These are phyloP conservation scores for Aspergillus amoenus DNA, from an alignment of 2,329 filamentous ascomycete species.

Conservation along the genomic window DNA sequence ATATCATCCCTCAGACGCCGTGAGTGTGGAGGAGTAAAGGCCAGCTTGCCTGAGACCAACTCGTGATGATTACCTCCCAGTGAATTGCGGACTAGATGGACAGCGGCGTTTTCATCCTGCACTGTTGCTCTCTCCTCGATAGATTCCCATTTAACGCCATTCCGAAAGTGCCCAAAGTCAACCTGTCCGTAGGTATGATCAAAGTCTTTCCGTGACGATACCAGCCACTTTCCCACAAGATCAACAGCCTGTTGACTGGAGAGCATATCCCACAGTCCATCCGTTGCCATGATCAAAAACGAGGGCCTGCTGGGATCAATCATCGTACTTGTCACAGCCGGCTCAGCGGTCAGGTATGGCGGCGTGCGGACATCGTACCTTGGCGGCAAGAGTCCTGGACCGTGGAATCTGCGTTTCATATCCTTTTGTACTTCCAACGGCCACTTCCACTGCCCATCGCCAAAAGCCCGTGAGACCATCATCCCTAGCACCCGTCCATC, in stretches of 20 bases:
- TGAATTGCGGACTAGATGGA: conserved; percentile 44
- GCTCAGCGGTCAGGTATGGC: no score
- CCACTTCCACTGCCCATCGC: conserved; percentile 70
- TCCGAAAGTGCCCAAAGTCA: conserved; percentile 23
- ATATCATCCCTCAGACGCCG: conserved; percentile 51
- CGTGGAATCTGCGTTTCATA: conserved; percentile 27
- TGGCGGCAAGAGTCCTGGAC: no score
- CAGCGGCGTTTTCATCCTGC: conserved; percentile 54
- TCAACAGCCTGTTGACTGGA: conserved; percentile 58
- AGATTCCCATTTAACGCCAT: conserved; percentile 29
- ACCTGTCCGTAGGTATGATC: conserved; percentile 18
- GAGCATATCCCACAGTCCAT: conserved; percentile 66
- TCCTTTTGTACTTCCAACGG: conserved; percentile 48
- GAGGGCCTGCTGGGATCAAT: conserved; percentile 50
- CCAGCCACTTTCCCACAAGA: conserved; percentile 58
- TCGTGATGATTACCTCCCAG: conserved; percentile 49
- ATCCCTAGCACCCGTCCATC: conserved; percentile 62
- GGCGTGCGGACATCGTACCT: no score
- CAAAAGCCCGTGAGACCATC: conserved; percentile 65
- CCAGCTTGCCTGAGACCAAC: conserved; percentile 30
- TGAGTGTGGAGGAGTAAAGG: conserved; percentile 25
- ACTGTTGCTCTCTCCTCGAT: conserved; percentile 48
- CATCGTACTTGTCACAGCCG: conserved; percentile 5
- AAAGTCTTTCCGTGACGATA: conserved; percentile 31
- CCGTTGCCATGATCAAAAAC: conserved; percentile 66